Conservation (phyloP, 2,329 filamentous ascomycete genomes). For the Karstenula rhodostoma region DNA sequence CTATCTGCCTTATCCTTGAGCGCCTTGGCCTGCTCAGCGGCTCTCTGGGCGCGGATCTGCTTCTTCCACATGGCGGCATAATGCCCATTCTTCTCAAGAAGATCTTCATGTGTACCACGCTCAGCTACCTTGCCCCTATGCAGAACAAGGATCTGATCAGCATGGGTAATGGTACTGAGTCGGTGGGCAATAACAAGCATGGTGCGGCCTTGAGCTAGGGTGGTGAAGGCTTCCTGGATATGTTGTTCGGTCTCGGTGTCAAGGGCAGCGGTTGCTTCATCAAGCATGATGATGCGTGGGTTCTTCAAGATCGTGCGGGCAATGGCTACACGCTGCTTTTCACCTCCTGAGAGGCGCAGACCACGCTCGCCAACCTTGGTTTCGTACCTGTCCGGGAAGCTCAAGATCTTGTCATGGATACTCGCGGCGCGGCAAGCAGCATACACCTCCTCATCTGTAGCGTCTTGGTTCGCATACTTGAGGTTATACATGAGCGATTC, state of each 20-base stretch:
- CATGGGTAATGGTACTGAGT: conserved; percentile 63
- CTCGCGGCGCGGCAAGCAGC: conserved; percentile 85
- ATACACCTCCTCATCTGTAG: conserved; percentile 82
- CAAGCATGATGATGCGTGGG: conserved; percentile 88
- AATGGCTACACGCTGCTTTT: conserved; percentile 93
- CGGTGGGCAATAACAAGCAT: conserved; percentile 91
- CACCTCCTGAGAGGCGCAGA: conserved; percentile 84
- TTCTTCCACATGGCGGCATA: conserved; percentile 63
- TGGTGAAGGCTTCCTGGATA: conserved; percentile 86
- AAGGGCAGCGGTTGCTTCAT: conserved; percentile 90
- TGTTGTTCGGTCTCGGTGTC: conserved; percentile 93
- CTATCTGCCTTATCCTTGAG: conserved; percentile 60
- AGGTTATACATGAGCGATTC: conserved; percentile 95
- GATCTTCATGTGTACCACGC: conserved; percentile 60
- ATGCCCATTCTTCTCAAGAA: conserved; percentile 55
- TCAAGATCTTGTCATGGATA: conserved; percentile 90
- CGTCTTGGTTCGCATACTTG: conserved; percentile 83
- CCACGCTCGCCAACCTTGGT: conserved; percentile 93
- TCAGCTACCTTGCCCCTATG: conserved; percentile 62
- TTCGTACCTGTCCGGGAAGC: conserved; percentile 85
- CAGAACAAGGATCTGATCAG: conserved; percentile 64
- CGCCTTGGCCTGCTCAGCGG: conserved; percentile 58
- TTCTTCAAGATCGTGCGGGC: conserved; percentile 92
- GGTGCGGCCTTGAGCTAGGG: conserved; percentile 83
- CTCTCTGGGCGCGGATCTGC: conserved; percentile 59